Conservation (phyloP, 2,329 filamentous ascomycete genomes). For the Talaromyces sp. region DNA sequence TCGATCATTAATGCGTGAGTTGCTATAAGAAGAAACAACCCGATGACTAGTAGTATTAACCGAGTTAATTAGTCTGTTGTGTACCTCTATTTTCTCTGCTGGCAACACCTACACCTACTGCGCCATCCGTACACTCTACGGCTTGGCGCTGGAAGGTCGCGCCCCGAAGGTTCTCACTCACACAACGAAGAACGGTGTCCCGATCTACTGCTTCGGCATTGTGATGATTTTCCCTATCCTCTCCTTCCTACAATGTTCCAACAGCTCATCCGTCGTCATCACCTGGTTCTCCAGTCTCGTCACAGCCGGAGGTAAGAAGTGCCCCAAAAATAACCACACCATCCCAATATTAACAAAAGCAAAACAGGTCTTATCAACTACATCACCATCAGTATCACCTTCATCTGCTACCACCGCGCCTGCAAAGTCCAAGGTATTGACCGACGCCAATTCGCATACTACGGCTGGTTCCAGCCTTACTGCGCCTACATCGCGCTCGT, state of each 20-base stretch:
- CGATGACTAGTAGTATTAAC: not conserved
- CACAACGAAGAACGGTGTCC: conserved; percentile 63
- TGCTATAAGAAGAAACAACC: too few species aligned
- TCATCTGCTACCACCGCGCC: conserved; percentile 61
- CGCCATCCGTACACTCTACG: conserved; percentile 56
- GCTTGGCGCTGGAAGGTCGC: conserved; percentile 56
- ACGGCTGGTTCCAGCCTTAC: conserved; percentile 62
- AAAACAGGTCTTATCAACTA: conserved; percentile 57
- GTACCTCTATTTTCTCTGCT: conserved; percentile 60
- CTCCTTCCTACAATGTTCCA: conserved; percentile 57
- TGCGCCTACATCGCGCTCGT: conserved; percentile 41
- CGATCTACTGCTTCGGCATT: conserved; percentile 60
- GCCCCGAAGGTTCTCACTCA: conserved; percentile 60
- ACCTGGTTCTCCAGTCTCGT: conserved; percentile 60
- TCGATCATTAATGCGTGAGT: conserved; percentile 59
- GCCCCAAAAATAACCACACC: not conserved
- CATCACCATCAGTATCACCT: conserved; percentile 62
- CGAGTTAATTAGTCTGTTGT: conserved; percentile 35
- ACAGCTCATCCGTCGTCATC: conserved; percentile 54
- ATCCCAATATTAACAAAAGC: conserved; percentile 30
- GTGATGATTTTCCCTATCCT: conserved; percentile 59
- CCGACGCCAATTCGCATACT: conserved; percentile 60
- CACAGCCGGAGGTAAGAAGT: conserved; percentile 54
- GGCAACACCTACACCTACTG: conserved; percentile 61
- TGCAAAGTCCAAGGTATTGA: conserved; percentile 55